Evolutionary conservation across 2,329 filamentous ascomycete species (phyloP).

Genomic region (Aspergillus fumigatiaffinis): DNA sequence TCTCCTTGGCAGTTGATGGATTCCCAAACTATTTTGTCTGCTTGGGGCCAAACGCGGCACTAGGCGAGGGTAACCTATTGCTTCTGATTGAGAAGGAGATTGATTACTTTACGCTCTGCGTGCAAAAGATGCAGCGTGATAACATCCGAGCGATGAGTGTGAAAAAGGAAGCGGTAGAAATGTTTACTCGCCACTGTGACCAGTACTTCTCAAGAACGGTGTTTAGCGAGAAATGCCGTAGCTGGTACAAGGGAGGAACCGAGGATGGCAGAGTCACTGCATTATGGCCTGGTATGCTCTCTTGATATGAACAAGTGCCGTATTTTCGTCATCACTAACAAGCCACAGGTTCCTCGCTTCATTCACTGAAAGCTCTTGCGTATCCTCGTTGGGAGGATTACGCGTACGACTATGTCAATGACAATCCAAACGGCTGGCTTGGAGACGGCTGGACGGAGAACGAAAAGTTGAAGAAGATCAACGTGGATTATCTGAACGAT

Average conservation of each 20-base stretch:
- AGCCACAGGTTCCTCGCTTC: conserved; percentile 30
- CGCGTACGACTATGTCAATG: conserved; percentile 34
- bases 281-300: conserved; percentile 32
- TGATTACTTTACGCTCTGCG: conserved; percentile 33
- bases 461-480: conserved; percentile 28
- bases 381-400: conserved; percentile 39
- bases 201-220: conserved; percentile 34
- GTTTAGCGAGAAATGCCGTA: conserved; percentile 32
- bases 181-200: conserved; percentile 30
- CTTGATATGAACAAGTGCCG: background rate
- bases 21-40: conserved; percentile 35
- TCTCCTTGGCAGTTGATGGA: conserved; percentile 30
- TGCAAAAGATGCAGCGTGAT: conserved; percentile 34
- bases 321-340: conserved; percentile 1
- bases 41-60: conserved; percentile 30
- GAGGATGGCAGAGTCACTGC: conserved; percentile 29
- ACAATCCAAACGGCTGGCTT: conserved; percentile 30
- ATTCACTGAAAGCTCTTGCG: conserved; percentile 32
- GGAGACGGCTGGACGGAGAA: conserved; percentile 34
- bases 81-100: conserved; percentile 30
- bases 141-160: conserved; percentile 29
- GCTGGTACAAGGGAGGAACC: conserved; percentile 37
- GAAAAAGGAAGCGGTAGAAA: conserved; percentile 22
- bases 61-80: conserved; percentile 33
- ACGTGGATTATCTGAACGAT: conserved; percentile 34